Conservation (phyloP, 192 early-diverging fungal genomes). For the Funneliformis geosporum region DNA sequence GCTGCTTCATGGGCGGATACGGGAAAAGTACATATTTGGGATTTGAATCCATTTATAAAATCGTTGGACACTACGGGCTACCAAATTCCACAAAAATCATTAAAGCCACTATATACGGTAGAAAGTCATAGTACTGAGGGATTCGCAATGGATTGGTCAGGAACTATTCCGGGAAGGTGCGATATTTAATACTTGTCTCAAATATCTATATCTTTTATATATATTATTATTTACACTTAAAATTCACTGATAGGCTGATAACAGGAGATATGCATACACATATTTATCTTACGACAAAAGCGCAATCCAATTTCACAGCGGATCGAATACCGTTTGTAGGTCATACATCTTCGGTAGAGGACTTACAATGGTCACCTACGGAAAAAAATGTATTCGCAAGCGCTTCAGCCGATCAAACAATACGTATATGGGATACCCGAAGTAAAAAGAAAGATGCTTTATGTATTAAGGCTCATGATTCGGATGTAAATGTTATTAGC, state of each 20-base stretch:
- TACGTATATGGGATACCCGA: constrained; percentile 94
- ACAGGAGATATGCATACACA: constrained; percentile 81
- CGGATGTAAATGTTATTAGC: constrained; percentile 95
- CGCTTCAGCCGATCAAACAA: constrained; percentile 86
- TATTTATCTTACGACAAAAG: constrained; percentile 81
- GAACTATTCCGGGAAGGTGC: constrained; percentile 56
- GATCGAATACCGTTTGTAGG: constrained; percentile 78
- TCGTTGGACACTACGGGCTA: constrained; percentile 83
- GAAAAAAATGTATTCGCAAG: constrained; percentile 92
- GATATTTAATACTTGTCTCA: background rate
- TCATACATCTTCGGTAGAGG: constrained; percentile 88
- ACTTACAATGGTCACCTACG: constrained; percentile 95
- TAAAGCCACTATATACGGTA: constrained; percentile 78
- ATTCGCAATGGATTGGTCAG: constrained; percentile 95
- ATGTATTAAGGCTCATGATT: constrained; percentile 75
- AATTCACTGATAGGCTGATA: constrained; percentile 58
- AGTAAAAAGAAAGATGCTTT: constrained; percentile 75
- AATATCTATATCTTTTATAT: background rate
- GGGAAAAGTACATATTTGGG: constrained; percentile 94
- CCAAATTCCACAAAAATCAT: constrained; percentile 56
- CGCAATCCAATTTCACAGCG: constrained; percentile 67
- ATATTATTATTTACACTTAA: constrained; percentile 10
- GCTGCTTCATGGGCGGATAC: constrained; percentile 93
- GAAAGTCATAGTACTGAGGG: constrained; percentile 87
- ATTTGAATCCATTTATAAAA: constrained; percentile 73